Evolutionary conservation across 192 early-diverging fungal species (phyloP).

Genomic region (Anaeromyces robustus): DNA sequence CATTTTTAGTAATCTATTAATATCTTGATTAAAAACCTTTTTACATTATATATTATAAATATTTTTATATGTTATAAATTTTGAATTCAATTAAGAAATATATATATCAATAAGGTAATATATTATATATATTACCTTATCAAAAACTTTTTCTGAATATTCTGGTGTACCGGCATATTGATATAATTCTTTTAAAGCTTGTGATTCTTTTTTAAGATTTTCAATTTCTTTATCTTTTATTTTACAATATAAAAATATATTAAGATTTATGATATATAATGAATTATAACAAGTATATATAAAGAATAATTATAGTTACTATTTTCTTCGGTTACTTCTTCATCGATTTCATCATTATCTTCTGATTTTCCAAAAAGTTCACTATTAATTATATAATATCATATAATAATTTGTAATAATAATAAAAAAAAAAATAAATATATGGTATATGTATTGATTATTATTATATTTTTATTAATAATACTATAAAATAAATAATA

Average conservation of each 20-base stretch:
- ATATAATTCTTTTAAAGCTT: background rate
- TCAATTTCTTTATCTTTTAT: background rate
- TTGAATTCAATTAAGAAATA: too few species aligned
- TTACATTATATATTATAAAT: too few species aligned
- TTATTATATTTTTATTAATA: background rate
- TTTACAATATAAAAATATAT: too few species aligned
- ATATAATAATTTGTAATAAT: constrained; percentile 1
- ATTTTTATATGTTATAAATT: too few species aligned
- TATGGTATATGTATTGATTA: background rate
- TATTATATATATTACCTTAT: background rate
- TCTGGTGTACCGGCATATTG: background rate
- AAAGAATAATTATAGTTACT: constrained; percentile 1
- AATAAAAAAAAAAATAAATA: constrained; percentile 1
- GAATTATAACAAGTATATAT: background rate
- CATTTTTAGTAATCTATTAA: constrained; percentile 63
- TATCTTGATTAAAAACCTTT: constrained; percentile 60
- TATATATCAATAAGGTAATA: too few species aligned
- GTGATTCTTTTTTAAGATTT: background rate
- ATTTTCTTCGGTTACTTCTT: constrained; percentile 30
- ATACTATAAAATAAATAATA: background rate
- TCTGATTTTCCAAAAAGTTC: constrained; percentile 62
- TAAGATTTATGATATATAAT: too few species aligned
- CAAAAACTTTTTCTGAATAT: background rate
- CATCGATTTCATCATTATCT: constrained; percentile 32
- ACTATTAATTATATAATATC: constrained; percentile 9